A percentile compares a stretch with the other conserved stretches of the same genome.
phyloP scores from a whole-genome alignment of 306 rosid species.

The Dryas alaskensis region DNA sequence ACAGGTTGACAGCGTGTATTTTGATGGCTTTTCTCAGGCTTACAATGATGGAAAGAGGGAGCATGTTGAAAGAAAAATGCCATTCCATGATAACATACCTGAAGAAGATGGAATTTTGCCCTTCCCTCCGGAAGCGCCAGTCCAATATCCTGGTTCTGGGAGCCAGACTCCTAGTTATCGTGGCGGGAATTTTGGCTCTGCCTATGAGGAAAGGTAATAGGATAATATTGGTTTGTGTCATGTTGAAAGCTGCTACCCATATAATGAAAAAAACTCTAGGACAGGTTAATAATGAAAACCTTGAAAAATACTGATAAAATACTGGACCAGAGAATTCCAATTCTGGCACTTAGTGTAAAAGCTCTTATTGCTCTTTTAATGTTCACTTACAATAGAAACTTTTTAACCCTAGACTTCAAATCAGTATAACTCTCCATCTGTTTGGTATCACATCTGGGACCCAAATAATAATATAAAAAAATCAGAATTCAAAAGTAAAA shows the following conservation, averaged over 20 bases:
- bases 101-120: constrained; percentile 44
- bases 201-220: constrained; percentile 69
- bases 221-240: not conserved
- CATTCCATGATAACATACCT: constrained; percentile 37
- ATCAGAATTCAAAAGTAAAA: no score
- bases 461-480: no score
- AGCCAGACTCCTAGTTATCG: constrained; percentile 41
- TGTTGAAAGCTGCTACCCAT: not conserved
- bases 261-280: not conserved
- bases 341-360: not conserved
- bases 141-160: constrained; percentile 38
- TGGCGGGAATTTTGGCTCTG: constrained; percentile 33
- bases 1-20: constrained; percentile 43
- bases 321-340: not conserved
- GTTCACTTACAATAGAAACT: not conserved
- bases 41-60: constrained; percentile 50
- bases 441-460: no score
- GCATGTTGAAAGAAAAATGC: constrained; percentile 49
- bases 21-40: constrained; percentile 47
- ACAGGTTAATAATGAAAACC: not conserved
- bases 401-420: not conserved
- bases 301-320: not conserved
- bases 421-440: not conserved
- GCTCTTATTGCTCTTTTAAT: not conserved
- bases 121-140: constrained; percentile 45